Evolutionary conservation across 2,329 filamentous ascomycete species (phyloP).

Genomic region (Phyllosticta citrichinensis): DNA sequence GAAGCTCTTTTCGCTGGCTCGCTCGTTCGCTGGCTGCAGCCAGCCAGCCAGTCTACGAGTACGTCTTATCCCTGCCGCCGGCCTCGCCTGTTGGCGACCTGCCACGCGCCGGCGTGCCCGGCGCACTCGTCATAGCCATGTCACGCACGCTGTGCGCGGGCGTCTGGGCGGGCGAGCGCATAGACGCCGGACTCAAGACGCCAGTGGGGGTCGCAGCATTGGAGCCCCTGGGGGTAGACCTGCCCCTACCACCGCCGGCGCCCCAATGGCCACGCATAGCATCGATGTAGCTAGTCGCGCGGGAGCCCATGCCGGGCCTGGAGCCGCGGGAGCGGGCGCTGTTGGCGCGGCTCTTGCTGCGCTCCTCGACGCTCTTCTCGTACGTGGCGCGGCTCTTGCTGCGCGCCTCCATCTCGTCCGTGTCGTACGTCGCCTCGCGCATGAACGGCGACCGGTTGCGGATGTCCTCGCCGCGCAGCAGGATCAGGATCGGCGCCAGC

Average conservation of each 20-base stretch:
- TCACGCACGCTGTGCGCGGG: neutral
- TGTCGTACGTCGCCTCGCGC: slow-evolving; percentile 11
- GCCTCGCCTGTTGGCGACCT: neutral
- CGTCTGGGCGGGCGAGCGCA: neutral
- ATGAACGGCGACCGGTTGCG: neutral
- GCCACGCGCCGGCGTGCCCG: neutral
- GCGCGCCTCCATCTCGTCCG: slow-evolving; percentile 12
- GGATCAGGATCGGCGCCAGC: slow-evolving; percentile 31
- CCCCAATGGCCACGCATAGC: neutral
- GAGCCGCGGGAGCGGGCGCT: neutral
- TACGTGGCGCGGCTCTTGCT: neutral
- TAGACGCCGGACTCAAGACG: neutral
- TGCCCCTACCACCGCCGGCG: neutral
- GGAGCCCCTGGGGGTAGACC: neutral
- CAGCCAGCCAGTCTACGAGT: neutral
- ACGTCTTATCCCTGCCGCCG: neutral
- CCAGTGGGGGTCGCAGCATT: neutral
- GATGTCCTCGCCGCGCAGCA: neutral
- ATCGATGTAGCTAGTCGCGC: neutral
- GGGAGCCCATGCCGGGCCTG: neutral
- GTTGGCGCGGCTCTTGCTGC: neutral
- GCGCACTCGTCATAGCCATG: neutral
- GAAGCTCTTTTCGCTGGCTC: too few species aligned
- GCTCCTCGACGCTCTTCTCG: neutral
- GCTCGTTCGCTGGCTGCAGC: too few species aligned